Evolutionary conservation across 2,329 filamentous ascomycete genomes (phyloP).

Genomic region (Clonostachys byssicola): DNA sequence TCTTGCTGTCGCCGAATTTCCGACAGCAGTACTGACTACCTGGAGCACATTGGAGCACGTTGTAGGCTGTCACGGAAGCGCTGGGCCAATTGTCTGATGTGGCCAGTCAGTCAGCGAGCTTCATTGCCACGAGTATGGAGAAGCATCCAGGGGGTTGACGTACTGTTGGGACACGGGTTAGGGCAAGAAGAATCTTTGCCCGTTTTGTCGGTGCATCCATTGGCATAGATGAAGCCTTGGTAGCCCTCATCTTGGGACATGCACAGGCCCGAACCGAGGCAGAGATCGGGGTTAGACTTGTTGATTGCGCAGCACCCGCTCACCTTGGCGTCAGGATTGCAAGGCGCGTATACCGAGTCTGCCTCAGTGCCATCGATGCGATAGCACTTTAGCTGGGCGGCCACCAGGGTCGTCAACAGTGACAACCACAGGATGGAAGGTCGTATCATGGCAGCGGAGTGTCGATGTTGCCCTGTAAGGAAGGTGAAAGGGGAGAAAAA

Average conservation of each 20-base stretch:
- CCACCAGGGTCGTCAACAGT: too few species aligned
- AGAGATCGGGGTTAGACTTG: constrained; percentile 10
- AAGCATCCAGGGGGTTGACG: background rate
- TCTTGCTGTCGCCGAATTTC: background rate
- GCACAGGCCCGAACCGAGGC: constrained; percentile 12
- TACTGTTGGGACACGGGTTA: constrained; percentile 9
- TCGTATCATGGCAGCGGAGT: too few species aligned
- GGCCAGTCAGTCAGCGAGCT: background rate
- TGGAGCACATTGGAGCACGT: constrained; percentile 10
- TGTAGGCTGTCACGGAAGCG: constrained; percentile 1
- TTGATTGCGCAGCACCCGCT: constrained; percentile 11
- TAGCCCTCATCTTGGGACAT: constrained; percentile 6
- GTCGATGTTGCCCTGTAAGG: too few species aligned
- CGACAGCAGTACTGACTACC: constrained; percentile 11
- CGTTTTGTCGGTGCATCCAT: constrained; percentile 12
- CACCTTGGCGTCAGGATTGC: constrained; percentile 8
- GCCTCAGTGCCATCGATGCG: constrained; percentile 4
- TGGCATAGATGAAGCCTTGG: constrained; percentile 10
- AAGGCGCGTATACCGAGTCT: constrained; percentile 3
- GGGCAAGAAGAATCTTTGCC: constrained; percentile 7
- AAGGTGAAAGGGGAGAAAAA: too few species aligned
- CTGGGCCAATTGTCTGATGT: constrained; percentile 5
- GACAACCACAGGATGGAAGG: too few species aligned
- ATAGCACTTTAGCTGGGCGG: constrained; percentile 34
- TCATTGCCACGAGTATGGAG: background rate